Evolutionary conservation across 2,329 filamentous ascomycete genomes (phyloP).

Genomic region (Beauveria caledonica): DNA sequence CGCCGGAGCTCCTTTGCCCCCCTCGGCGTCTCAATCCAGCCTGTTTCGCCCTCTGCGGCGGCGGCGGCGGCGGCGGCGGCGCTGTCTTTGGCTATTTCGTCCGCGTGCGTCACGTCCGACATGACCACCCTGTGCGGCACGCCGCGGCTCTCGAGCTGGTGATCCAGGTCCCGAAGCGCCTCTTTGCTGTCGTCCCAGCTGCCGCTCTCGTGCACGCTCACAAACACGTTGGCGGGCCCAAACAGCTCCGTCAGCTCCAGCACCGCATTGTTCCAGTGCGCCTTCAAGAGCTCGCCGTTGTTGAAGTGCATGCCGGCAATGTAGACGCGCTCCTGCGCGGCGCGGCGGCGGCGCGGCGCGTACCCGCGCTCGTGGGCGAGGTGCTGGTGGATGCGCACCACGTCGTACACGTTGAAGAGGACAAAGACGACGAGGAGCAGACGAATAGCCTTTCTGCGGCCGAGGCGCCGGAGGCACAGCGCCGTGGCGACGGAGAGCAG

Average conservation of each 20-base stretch:
- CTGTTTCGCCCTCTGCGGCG: conserved; percentile 26
- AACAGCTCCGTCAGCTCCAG: conserved; percentile 47
- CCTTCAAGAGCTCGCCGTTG: conserved; percentile 49
- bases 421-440: conserved; percentile 26
- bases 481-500: conserved; percentile 23
- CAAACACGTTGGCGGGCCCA: conserved; percentile 56
- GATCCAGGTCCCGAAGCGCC: conserved; percentile 49
- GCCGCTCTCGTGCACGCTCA: conserved; percentile 61
- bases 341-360: conserved; percentile 16
- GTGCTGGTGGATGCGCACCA: conserved; percentile 28
- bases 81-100: conserved; percentile 40
- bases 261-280: conserved; percentile 55
- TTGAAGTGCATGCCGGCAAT: conserved; percentile 66
- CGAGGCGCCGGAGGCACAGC: conserved; percentile 28
- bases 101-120: conserved; percentile 49
- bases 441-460: conserved; percentile 28
- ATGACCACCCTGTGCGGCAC: conserved; percentile 48
- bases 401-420: conserved; percentile 31
- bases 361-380: conserved; percentile 22
- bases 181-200: conserved; percentile 62
- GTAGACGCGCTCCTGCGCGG: conserved; percentile 42
- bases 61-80: conserved; percentile 18
- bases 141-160: conserved; percentile 40
- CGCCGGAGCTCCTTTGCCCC: conserved; percentile 50
- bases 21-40: conserved; percentile 56